Evolutionary conservation across 1,139 yeast genomes (phyloP).

Genomic region (Geotrichum europaeum): DNA sequence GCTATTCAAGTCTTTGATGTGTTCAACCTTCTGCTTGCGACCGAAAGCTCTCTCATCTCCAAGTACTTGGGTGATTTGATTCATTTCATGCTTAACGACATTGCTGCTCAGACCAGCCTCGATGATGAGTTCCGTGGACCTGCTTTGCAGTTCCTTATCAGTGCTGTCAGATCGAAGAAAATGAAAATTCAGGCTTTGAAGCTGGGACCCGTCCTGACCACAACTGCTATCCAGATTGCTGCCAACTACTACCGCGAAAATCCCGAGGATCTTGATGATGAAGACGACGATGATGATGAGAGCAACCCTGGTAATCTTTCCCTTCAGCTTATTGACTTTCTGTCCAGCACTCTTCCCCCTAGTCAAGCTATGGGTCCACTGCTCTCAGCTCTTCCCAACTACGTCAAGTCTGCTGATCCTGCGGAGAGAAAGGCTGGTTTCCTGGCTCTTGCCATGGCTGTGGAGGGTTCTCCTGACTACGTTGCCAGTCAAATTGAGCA

Average conservation of each 20-base stretch:
- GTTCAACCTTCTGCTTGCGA: slow-evolving; percentile 68
- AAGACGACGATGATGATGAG: slow-evolving; percentile 90
- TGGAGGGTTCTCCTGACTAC: slow-evolving; percentile 92
- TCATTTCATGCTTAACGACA: slow-evolving; percentile 61
- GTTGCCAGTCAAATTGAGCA: slow-evolving; percentile 68
- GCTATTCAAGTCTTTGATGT: slow-evolving; percentile 79
- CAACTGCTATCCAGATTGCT: slow-evolving; percentile 69
- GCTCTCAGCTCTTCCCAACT: slow-evolving; percentile 57
- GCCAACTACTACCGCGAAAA: slow-evolving; percentile 65
- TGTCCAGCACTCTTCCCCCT: slow-evolving; percentile 84
- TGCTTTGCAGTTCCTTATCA: slow-evolving; percentile 78
- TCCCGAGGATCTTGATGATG: slow-evolving; percentile 65
- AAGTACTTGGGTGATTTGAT: slow-evolving; percentile 65
- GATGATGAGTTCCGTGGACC: slow-evolving; percentile 80
- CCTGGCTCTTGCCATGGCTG: slow-evolving; percentile 73
- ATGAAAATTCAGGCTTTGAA: slow-evolving; percentile 54
- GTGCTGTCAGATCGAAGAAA: slow-evolving; percentile 64
- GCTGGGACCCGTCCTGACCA: slow-evolving; percentile 73
- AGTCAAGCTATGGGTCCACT: slow-evolving; percentile 82
- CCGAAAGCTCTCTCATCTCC: slow-evolving; percentile 75
- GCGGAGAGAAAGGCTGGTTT: slow-evolving; percentile 87
- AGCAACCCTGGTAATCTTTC: slow-evolving; percentile 74
- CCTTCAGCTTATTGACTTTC: slow-evolving; percentile 68
- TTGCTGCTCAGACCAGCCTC: slow-evolving; percentile 58
- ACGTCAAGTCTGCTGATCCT: slow-evolving; percentile 59